Evolutionary conservation across 352 stramenopile species (phyloP).

Genomic region (Phytophthora europaea): DNA sequence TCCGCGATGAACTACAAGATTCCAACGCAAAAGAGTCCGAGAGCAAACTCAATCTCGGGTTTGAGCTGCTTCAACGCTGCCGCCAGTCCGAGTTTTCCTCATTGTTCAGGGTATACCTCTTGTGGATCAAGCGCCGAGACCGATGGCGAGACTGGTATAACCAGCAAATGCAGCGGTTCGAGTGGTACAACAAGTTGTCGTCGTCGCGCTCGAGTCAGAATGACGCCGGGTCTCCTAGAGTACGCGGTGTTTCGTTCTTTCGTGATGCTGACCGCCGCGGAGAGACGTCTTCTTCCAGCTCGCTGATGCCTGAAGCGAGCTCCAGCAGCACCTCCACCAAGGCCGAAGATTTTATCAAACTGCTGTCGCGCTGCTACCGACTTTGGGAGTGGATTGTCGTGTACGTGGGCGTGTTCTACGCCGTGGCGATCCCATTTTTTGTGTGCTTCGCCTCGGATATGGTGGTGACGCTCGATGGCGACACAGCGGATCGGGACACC

Average conservation of each 20-base stretch:
- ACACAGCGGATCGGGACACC: constrained; percentile 8
- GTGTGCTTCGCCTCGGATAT: constrained; percentile 66
- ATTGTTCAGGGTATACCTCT: constrained; percentile 59
- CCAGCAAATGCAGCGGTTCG: constrained; percentile 1
- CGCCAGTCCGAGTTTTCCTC: constrained; percentile 68
- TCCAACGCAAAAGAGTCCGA: constrained; percentile 70
- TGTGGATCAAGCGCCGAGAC: constrained; percentile 43
- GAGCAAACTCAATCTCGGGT: constrained; percentile 65
- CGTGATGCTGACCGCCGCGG: background rate
- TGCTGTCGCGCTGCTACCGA: constrained; percentile 58
- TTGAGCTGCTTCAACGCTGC: constrained; percentile 62
- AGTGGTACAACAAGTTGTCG: constrained; percentile 20
- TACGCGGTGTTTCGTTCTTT: constrained; percentile 11
- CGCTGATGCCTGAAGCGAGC: constrained; percentile 3
- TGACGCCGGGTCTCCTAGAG: background rate
- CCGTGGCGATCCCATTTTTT: constrained; percentile 65
- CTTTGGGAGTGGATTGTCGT: constrained; percentile 69
- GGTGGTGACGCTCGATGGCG: constrained; percentile 14
- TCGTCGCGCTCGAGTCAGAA: constrained; percentile 8
- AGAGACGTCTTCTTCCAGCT: constrained; percentile 4
- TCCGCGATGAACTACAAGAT: constrained; percentile 61
- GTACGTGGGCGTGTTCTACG: constrained; percentile 64
- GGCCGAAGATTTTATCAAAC: constrained; percentile 64
- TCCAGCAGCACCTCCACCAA: constrained; percentile 25
- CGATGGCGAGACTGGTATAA: constrained; percentile 21